Evolutionary conservation across 1,284 basidiomycete genomes (phyloP), one percentile per base, ranked within the genome.

Genomic region (Rhizoctonia solani): DNA sequence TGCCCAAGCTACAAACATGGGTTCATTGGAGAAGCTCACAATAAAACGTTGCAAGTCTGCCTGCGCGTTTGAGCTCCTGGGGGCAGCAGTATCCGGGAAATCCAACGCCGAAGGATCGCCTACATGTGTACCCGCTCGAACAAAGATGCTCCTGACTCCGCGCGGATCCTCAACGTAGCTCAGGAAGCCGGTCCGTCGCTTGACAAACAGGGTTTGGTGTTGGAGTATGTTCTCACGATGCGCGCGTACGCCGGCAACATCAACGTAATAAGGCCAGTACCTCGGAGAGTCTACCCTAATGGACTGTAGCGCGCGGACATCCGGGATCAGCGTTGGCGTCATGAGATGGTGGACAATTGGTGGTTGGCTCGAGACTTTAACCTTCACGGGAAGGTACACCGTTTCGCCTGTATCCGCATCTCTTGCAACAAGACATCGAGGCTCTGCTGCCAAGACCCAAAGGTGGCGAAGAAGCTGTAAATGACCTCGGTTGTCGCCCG

Each of bases 381-480:
- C 85, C 76, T 94, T 95, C 74, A 97, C 83, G 0, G 95, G 95
- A 0, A 98, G 83, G 76, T 94, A 95, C 14, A 95, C 91, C 0
- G 93, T 87, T 74, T 96, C 92, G 14, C 85, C 84, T 1, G 91
- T 93, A 72, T 96, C 94, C 34, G 96, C 90, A 73, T 98, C 95
- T 39, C 92, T 85, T 0, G 93, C 92, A 39, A 95, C 85, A 11
- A 99, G 81, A 75, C 95, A 95, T 50, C 97, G 81, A 2, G 97
- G 95, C 74, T 99, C 95, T 14, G 92, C 89, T 0, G 97, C 97
- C 39, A 99, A 81, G 1, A 92, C 92, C 97, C 97, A 99, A 29
- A 99, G 79, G 77, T 99, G 96, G 3, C 97, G 86, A 70, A 95
- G 86, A 0, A 95, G 93, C 76, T 98, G 97, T 3, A 98, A 82